Evolutionary conservation across 176 grass and related monocot genomes (phyloP), one percentile per base, ranked within the genome.

Genomic region (Musa itinerans): DNA sequence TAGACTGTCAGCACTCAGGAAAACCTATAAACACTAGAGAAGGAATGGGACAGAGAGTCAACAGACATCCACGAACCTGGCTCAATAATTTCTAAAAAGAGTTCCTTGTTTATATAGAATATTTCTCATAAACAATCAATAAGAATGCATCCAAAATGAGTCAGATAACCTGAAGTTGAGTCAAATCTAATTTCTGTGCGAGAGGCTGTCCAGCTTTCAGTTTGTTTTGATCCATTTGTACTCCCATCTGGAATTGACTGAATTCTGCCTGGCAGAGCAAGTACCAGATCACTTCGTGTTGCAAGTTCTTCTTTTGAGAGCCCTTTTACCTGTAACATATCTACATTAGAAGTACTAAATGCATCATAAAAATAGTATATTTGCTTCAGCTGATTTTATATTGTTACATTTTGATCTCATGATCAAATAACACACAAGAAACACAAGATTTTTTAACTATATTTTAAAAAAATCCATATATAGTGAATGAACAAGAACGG

Each of bases 171-270:
- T 59, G 87, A 82, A 88, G 88, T 89, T 72, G 90, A 87, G 63
- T 89, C 86, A 2, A 99, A 99, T 20, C 87, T 83, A 64, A 95
- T 85, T 20, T 83, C 96, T 7, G 81, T 70, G 27, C 83, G 87
- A 78, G 91, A 92, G 79, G 83, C 91, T 71, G 83, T 80, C 91
- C 96, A 92, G 51, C 65, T 61, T 80, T 91, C 89, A 67, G 86
- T 87, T 74, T 91, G 89, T 84, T 95, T 99, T 68, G 87, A 79
- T 23, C 76, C 84, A 10, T 56, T 77, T 19, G 88, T 76, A 68
- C 82, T 89, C 17, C 96, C 96, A 89, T 99, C 96, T 68, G 91
- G 96, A 80, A 95, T 95, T 52, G 91, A 82, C 71, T 92, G 86
- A 76, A 99, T 99, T 84, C 96, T 91, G 53, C 89, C 84, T 81